Conservation (phyloP, 129 eudicot species). For the Scalesia atractyloides region DNA sequence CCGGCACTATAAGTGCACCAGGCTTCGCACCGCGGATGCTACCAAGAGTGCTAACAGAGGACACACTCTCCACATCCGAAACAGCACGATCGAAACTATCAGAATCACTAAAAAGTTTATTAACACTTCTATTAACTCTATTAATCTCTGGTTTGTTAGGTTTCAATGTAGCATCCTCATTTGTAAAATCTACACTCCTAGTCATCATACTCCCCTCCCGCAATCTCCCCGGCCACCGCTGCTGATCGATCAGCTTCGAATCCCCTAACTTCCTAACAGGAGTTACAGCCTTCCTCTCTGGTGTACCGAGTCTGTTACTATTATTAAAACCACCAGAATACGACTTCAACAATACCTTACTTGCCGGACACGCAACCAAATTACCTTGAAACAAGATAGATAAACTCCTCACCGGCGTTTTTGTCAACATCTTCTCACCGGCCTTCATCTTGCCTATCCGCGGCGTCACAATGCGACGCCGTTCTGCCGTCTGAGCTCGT, state of each 20-base stretch:
- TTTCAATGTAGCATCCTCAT: conserved; percentile 42
- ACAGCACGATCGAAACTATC: conserved; percentile 29
- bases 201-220: conserved; percentile 43
- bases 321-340: not conserved
- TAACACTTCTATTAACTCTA: conserved; percentile 19
- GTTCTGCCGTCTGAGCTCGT: conserved; percentile 52
- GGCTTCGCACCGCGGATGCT: conserved; percentile 37
- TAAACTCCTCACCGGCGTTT: conserved; percentile 48
- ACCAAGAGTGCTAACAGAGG: conserved; percentile 50
- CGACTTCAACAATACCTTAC: too few relatives aligned
- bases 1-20: conserved; percentile 56
- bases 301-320: conserved; percentile 45
- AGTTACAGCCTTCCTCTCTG: conserved; percentile 63
- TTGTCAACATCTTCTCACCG: conserved; percentile 52
- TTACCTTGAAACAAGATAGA: conserved; percentile 87
- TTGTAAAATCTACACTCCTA: conserved; percentile 68
- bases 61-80: conserved; percentile 63
- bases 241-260: too few relatives aligned
- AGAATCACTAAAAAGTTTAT: conserved; percentile 28
- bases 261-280: conserved; percentile 29
- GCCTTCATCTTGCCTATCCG: conserved; percentile 44
- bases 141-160: conserved; percentile 14
- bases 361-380: conserved; percentile 23
- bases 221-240: too few relatives aligned
- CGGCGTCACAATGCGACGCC: conserved; percentile 52